These are phyloP conservation scores for Oropetium thomaeum DNA, from an alignment of 176 grass and related monocot species.

Conservation along the genomic window DNA sequence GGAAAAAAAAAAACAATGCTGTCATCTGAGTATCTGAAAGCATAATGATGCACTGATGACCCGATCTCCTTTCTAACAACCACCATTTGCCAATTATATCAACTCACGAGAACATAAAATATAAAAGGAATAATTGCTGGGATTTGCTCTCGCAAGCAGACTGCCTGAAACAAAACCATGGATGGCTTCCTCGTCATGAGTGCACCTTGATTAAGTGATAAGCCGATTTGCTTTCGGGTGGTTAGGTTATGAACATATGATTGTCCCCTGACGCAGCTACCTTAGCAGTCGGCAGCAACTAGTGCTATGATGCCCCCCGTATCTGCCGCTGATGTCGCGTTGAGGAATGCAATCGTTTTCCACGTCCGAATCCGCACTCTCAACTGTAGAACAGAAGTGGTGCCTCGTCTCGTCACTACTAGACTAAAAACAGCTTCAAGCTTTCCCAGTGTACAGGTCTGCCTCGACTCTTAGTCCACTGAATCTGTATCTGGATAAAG, in stretches of 20 bases:
- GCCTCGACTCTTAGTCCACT: background rate
- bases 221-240: background rate
- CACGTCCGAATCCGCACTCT: background rate
- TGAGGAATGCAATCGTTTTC: background rate
- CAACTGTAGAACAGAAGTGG: too few relatives aligned
- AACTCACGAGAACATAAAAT: background rate
- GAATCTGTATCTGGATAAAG: background rate
- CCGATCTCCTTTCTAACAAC: constrained; percentile 34
- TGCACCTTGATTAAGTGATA: background rate
- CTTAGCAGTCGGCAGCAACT: background rate
- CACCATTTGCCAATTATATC: constrained; percentile 2
- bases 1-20: background rate
- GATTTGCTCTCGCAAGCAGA: constrained; percentile 25
- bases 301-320: background rate
- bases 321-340: constrained; percentile 3
- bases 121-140: background rate
- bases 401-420: too few relatives aligned
- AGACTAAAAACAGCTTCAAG: too few relatives aligned
- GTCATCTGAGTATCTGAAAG: background rate
- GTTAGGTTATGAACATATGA: background rate
- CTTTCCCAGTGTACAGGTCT: too few relatives aligned
- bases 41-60: constrained; percentile 12
- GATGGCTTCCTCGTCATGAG: background rate
- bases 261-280: background rate
- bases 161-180: constrained; percentile 12